Conservation (phyloP, 768 basidiomycete genomes). For the Phylloporus rhodoxanthus region DNA sequence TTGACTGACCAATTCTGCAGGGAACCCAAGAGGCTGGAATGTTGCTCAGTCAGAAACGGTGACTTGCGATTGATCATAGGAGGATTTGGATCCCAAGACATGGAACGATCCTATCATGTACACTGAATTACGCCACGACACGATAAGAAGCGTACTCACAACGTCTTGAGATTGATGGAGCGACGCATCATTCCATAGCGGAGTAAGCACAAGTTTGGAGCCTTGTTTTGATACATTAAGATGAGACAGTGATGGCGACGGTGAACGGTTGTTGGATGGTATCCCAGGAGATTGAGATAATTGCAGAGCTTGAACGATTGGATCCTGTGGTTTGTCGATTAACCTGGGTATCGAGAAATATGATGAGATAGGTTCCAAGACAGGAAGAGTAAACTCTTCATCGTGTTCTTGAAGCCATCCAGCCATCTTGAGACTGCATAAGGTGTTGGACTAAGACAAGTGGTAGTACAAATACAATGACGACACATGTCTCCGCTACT, state of each 20-base stretch:
- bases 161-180: constrained; percentile 1
- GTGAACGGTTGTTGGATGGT: neutral
- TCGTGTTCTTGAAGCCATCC: constrained; percentile 14
- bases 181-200: constrained; percentile 19
- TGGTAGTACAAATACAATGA: no score
- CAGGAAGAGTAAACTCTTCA: constrained; percentile 15
- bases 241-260: neutral
- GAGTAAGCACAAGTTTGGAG: neutral
- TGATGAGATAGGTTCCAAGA: constrained; percentile 37
- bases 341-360: constrained; percentile 61
- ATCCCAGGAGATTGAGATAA: neutral
- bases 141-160: constrained; percentile 12
- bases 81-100: constrained; percentile 59
- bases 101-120: constrained; percentile 37
- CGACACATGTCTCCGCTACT: no score
- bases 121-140: constrained; percentile 3
- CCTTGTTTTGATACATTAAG: neutral
- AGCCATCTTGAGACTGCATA: constrained; percentile 6
- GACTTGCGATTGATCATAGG: constrained; percentile 35
- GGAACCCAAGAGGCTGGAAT: constrained; percentile 44
- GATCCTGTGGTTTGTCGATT: constrained; percentile 70
- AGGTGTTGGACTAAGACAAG: no score
- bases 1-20: constrained; percentile 54
- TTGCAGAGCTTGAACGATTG: constrained; percentile 58
- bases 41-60: constrained; percentile 68